Base-by-base conservation (phyloP, 2,329 filamentous ascomycete genomes). In the Phialophora tarda region DNA sequence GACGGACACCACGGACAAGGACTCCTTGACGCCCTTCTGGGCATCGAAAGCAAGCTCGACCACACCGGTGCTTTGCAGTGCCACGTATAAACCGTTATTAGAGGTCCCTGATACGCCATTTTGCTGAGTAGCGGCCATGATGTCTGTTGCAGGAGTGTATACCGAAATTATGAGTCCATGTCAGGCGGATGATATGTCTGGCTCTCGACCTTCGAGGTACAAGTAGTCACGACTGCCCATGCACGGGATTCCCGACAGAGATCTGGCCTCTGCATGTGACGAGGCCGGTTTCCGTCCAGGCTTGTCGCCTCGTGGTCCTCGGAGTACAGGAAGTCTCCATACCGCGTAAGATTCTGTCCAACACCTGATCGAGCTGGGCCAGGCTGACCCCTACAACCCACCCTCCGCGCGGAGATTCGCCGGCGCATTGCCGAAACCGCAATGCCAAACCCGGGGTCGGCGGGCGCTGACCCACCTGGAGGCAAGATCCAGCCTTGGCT, bases 1-100 rank as follows among this genome's bases (percentile, higher is more conserved):
- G 38, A 61, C 23, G 2, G 23, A 32, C 3, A 60, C 24, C 28
- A 66, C 47, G 3, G 60, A 63, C 50, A 66, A 30, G 24, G 64
- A 58, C 5, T 66, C 56, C 7, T 66, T 55, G 8, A 48, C 32
- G 14, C 48, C 48, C 26, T 60, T 60, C 12, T 47, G 23, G 5
- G 64, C 48, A n/a, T 66, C 56, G 34, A 66, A 66, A 38, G 60
- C 51, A 26, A 66, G 48, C 17, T 66, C 64, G 17, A 66, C 3
- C 11, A 66, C 59, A 8, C 64, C 64, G 23, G 60, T 66, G 14
- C 59, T 66, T 57, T 66, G 64, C 10, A 62, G 38, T n/a, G 64
- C 64, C 11, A 66, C 60, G 24, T 63, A 66, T 10, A 66, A 41
- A 3, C 63, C 58, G 10, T 57, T 21, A 12, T 57, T 12, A 30